Evolutionary conservation across 2,329 filamentous ascomycete species (phyloP).

Genomic region (Aspergillus niger): DNA sequence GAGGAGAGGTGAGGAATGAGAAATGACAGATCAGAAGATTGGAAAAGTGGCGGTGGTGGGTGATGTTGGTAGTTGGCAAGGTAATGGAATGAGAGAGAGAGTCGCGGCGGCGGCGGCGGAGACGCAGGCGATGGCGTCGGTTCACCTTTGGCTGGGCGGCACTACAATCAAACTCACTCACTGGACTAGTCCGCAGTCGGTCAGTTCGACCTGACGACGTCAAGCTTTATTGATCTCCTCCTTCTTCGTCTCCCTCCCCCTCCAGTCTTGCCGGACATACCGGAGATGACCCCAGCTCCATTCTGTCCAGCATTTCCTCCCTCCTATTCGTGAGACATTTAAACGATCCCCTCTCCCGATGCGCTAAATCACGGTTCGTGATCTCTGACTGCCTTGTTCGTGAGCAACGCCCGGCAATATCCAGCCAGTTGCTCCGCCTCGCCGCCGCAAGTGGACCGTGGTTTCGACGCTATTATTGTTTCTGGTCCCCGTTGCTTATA

Average conservation of each 20-base stretch:
- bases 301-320: neutral
- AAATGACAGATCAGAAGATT: slow-evolving; percentile 2
- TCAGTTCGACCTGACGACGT: neutral
- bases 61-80: neutral
- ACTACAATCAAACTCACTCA: neutral
- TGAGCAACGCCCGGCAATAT: neutral
- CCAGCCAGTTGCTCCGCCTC: slow-evolving; percentile 1
- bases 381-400: neutral
- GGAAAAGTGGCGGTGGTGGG: neutral
- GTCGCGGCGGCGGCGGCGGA: neutral
- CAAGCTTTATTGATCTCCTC: neutral
- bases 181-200: neutral
- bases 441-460: slow-evolving; percentile 9
- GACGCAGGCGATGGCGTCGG: neutral
- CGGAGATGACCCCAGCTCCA: neutral
- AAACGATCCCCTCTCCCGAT: neutral
- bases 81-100: neutral
- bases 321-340: no score
- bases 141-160: neutral
- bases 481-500: neutral
- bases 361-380: neutral
- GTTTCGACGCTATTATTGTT: slow-evolving; percentile 1
- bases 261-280: neutral
- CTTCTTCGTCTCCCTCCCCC: neutral
- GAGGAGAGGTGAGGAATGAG: slow-evolving; percentile 2